Conservation (phyloP, 352 stramenopile species). For the Bremia lactucae region DNA sequence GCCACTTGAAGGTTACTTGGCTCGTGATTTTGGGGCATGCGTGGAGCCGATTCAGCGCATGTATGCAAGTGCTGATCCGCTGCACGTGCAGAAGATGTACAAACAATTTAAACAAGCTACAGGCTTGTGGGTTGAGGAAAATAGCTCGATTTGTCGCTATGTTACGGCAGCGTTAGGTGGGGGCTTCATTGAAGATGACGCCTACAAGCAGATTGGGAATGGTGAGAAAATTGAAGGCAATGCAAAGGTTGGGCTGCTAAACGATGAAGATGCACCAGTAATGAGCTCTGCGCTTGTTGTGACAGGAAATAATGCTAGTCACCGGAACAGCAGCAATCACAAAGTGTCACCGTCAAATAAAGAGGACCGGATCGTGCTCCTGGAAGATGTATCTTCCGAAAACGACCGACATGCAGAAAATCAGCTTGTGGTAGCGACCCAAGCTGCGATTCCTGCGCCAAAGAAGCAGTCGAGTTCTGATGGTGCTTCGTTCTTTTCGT, state of each 20-base stretch:
- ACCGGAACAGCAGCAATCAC: conserved; percentile 2
- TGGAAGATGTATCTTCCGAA: conserved; percentile 28
- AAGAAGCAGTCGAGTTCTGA: conserved; percentile 27
- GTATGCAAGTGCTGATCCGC: conserved; percentile 68
- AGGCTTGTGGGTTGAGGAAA: conserved; percentile 79
- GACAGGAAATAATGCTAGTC: conserved; percentile 4
- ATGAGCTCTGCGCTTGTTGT: conserved; percentile 30
- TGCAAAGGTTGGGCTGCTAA: conserved; percentile 33
- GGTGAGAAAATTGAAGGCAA: conserved; percentile 23
- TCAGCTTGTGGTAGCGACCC: conserved; percentile 32
- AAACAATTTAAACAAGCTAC: conserved; percentile 79
- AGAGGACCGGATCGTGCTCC: conserved; percentile 21
- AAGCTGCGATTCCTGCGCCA: conserved; percentile 11
- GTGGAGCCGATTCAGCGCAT: conserved; percentile 82
- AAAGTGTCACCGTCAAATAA: conserved; percentile 11
- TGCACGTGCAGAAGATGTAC: conserved; percentile 80
- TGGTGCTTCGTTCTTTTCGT: conserved; percentile 25
- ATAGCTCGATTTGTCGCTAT: conserved; percentile 71
- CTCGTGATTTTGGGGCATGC: conserved; percentile 74
- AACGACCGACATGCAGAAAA: conserved; percentile 28
- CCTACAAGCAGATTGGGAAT: conserved; percentile 23
- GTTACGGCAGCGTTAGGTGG: conserved; percentile 56
- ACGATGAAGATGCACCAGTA: conserved; percentile 15
- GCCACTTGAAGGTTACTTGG: conserved; percentile 71
- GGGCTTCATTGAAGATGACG: conserved; percentile 46